A percentile compares a stretch with the other conserved stretches of the same genome.
phyloP scores from a whole-genome alignment of 345 rosid species.

The Noccaea bulbosa region DNA sequence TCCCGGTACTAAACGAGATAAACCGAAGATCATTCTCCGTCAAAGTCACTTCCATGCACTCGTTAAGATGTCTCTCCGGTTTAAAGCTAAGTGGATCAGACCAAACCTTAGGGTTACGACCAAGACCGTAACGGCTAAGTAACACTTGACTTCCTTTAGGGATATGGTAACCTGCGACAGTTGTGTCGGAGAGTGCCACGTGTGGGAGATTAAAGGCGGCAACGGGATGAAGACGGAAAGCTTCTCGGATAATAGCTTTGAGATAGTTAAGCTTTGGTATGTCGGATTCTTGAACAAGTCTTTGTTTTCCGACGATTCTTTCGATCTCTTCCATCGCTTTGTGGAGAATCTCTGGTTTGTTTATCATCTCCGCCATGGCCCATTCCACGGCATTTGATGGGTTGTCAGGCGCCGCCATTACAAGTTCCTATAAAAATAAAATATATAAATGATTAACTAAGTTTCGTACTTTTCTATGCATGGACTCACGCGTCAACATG shows the following conservation, averaged over 20 bases:
- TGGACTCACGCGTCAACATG: not conserved
- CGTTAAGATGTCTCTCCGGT: slow-evolving; percentile 46
- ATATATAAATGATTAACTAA: not conserved
- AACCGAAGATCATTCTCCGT: slow-evolving; percentile 51
- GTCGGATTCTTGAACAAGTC: slow-evolving; percentile 57
- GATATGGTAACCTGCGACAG: slow-evolving; percentile 48
- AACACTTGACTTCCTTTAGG: slow-evolving; percentile 53
- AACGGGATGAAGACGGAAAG: slow-evolving; percentile 55
- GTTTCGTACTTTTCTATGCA: slow-evolving; percentile 20
- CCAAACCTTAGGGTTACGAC: slow-evolving; percentile 52
- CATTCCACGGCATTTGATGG: slow-evolving; percentile 59
- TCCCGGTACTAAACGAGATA: slow-evolving; percentile 57
- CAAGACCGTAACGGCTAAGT: slow-evolving; percentile 52
- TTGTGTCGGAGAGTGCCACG: slow-evolving; percentile 45
- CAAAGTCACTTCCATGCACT: slow-evolving; percentile 32
- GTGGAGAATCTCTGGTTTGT: slow-evolving; percentile 47
- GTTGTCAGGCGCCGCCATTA: slow-evolving; percentile 51
- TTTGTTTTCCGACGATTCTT: slow-evolving; percentile 49
- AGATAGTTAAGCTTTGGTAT: slow-evolving; percentile 49
- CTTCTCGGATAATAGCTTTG: slow-evolving; percentile 48
- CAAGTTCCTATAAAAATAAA: slow-evolving; percentile 47
- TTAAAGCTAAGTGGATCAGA: slow-evolving; percentile 42
- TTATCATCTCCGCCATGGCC: slow-evolving; percentile 57
- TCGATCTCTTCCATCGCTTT: slow-evolving; percentile 55
- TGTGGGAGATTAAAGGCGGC: slow-evolving; percentile 54